These are phyloP conservation scores for Salvia sclarea DNA, from an alignment of 305 asterid species.

Conservation along the genomic window DNA sequence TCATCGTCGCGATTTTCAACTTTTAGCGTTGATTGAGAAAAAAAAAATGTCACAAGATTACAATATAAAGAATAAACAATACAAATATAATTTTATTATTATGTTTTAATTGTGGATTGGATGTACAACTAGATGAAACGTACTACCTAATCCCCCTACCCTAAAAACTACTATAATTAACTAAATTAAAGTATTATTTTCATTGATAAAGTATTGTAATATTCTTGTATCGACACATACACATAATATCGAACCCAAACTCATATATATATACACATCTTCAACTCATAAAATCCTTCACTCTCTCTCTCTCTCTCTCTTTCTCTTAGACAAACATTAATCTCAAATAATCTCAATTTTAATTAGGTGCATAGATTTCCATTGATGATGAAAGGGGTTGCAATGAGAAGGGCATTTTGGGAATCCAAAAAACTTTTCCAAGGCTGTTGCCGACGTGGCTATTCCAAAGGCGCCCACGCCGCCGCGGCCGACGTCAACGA, in stretches of 20 bases:
- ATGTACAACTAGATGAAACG: constrained; percentile 17
- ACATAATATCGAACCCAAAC: not conserved
- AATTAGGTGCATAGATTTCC: not conserved
- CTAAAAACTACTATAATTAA: no score
- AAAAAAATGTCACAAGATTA: not conserved
- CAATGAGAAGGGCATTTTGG: constrained; percentile 40
- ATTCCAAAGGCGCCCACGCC: constrained; percentile 44
- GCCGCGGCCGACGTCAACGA: constrained; percentile 26
- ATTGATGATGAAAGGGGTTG: constrained; percentile 47
- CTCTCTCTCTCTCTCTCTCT: not conserved
- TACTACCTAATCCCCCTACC: constrained; percentile 1
- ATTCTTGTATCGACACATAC: not conserved
- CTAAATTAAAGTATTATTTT: no score
- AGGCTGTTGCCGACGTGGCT: constrained; percentile 32
- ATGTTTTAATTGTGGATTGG: not conserved
- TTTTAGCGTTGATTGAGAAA: no score
- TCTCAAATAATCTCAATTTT: no score
- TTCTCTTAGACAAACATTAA: no score
- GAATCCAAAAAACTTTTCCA: constrained; percentile 34
- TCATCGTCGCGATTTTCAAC: no score
- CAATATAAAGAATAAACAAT: not conserved
- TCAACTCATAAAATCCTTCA: not conserved
- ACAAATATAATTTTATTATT: no score
- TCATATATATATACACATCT: constrained; percentile 1
- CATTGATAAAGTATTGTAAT: no score